Conservation (phyloP, 345 rosid species). For the Raphanus raphanistrum region DNA sequence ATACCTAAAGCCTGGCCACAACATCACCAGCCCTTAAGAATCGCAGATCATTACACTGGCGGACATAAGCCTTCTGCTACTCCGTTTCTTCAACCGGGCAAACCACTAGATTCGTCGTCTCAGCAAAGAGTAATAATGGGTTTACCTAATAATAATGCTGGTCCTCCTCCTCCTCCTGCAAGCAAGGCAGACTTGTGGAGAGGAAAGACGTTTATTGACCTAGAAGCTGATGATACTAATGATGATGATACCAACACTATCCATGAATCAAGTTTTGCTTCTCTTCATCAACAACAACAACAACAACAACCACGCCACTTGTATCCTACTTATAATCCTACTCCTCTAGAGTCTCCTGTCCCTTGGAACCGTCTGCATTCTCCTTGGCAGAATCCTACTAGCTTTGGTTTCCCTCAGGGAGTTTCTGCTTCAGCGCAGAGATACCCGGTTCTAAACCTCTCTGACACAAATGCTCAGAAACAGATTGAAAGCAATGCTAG, state of each 20-base stretch:
- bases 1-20: conserved; percentile 40
- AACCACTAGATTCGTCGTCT: conserved; percentile 16
- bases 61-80: conserved; percentile 26
- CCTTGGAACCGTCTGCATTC: conserved; percentile 54
- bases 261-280: conserved; percentile 49
- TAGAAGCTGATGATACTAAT: conserved; percentile 49
- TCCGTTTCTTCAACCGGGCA: conserved; percentile 35
- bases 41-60: conserved; percentile 32
- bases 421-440: conserved; percentile 46
- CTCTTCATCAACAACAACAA: conserved; percentile 28
- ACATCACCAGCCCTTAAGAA: conserved; percentile 28
- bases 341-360: conserved; percentile 45
- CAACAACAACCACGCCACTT: conserved; percentile 28
- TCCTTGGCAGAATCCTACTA: conserved; percentile 56
- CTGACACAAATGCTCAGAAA: conserved; percentile 42
- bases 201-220: conserved; percentile 49
- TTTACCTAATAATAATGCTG: conserved; percentile 42
- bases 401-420: conserved; percentile 56
- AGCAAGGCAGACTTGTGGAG: conserved; percentile 52
- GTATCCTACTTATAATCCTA: conserved; percentile 38
- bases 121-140: conserved; percentile 46
- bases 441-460: conserved; percentile 41
- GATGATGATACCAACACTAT: conserved; percentile 30
- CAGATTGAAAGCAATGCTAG: conserved; percentile 42
- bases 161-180: conserved; percentile 45